phyloP scores from a whole-genome alignment of 2,329 filamentous ascomycete species.

The Chaetomiaceae sp. region DNA sequence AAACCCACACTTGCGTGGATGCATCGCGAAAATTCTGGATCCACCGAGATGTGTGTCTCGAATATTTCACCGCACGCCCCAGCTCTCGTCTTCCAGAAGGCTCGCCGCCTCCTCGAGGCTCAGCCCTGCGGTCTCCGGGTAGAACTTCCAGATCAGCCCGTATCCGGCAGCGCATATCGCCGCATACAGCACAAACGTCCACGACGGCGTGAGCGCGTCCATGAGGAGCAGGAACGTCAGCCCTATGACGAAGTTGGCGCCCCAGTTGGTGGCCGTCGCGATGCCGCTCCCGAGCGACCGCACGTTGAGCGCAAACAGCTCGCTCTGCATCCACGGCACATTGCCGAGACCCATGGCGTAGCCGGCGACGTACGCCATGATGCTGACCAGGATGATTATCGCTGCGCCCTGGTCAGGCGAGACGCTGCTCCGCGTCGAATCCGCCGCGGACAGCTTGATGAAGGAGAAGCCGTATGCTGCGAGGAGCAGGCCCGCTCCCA shows the following conservation, averaged over 20 bases:
- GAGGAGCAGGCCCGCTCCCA: constrained; percentile 67
- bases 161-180: constrained; percentile 65
- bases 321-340: constrained; percentile 94
- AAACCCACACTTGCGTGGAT: constrained; percentile 8
- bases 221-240: constrained; percentile 87
- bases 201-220: constrained; percentile 65
- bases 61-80: constrained; percentile 56
- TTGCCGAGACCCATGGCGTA: constrained; percentile 88
- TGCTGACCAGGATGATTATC: constrained; percentile 62
- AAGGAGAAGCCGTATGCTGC: constrained; percentile 70
- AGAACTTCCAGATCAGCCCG: constrained; percentile 64
- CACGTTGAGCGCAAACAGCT: constrained; percentile 77
- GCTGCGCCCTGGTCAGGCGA: constrained; percentile 36
- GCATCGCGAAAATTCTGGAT: constrained; percentile 8
- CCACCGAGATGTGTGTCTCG: neutral
- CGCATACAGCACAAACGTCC: constrained; percentile 81
- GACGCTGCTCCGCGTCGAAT: constrained; percentile 16
- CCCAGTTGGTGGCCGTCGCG: constrained; percentile 81
- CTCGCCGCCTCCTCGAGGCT: constrained; percentile 74
- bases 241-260: constrained; percentile 78
- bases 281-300: constrained; percentile 68
- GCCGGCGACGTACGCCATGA: constrained; percentile 78
- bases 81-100: constrained; percentile 67
- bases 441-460: constrained; percentile 43
- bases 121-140: constrained; percentile 82